Evolutionary conservation across 257 asterid genomes (phyloP).

Genomic region (Capsicum rhomboideum): DNA sequence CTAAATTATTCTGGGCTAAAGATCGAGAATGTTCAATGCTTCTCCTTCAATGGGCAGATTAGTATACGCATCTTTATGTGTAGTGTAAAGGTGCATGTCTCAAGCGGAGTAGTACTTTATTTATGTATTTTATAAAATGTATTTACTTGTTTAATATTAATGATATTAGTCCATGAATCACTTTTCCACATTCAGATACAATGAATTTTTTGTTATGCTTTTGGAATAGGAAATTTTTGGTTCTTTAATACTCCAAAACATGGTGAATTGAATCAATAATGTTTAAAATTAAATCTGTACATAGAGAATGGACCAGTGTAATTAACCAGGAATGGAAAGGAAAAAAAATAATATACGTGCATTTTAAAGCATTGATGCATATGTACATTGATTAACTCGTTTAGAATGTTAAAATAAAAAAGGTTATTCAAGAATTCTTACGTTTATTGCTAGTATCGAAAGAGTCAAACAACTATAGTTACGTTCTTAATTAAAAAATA

Average conservation of each 20-base stretch:
- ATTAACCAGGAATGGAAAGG: not conserved
- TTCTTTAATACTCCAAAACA: not conserved
- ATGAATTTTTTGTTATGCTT: not conserved
- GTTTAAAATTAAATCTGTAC: not conserved
- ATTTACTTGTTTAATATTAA: not conserved
- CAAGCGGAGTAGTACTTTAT: no score
- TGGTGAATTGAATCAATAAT: not conserved
- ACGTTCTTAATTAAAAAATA: no score
- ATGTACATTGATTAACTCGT: not conserved
- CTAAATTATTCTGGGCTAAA: no score
- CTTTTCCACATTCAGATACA: not conserved
- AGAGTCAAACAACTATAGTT: no score
- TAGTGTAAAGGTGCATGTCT: no score
- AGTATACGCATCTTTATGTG: no score
- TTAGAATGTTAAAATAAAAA: no score
- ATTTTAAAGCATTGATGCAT: not conserved
- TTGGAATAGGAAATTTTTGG: not conserved
- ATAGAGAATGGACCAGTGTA: not conserved
- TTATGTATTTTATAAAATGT: not conserved
- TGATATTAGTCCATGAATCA: not conserved
- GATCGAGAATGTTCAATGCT: no score
- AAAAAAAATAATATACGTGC: not conserved
- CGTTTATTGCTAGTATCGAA: no score
- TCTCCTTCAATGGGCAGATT: no score
- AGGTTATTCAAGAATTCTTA: no score